These are phyloP conservation scores for Saururus chinensis DNA, from an alignment of 164 flowering plant genomes.

Conservation along the genomic window DNA sequence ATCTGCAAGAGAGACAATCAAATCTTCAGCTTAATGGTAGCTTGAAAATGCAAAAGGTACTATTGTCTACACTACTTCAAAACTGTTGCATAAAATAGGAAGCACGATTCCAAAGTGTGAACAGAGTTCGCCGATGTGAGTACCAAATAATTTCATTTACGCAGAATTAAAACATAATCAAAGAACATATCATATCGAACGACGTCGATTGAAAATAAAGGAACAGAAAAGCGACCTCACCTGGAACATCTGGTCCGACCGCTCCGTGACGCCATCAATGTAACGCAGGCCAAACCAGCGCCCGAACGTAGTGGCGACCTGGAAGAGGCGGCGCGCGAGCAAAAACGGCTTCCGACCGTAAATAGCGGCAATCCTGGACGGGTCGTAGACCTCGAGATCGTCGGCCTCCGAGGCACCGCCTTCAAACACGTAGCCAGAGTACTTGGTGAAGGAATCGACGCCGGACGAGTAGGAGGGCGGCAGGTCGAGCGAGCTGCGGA, in stretches of 20 bases:
- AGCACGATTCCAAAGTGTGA: too few relatives aligned
- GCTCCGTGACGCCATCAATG: conserved; percentile 36
- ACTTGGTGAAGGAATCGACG: conserved; percentile 59
- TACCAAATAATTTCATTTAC: too few relatives aligned
- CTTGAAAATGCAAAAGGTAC: too few relatives aligned
- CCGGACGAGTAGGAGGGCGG: too few relatives aligned
- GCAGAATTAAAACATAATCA: too few relatives aligned
- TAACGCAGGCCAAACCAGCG: conserved; percentile 61
- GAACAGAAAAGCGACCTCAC: too few relatives aligned
- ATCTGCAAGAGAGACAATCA: conserved; percentile 31
- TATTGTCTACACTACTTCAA: too few relatives aligned
- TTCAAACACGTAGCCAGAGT: conserved; percentile 78
- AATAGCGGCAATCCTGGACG: conserved; percentile 34
- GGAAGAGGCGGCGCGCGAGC: conserved; percentile 56
- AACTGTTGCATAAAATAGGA: too few relatives aligned
- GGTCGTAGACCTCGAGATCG: conserved; percentile 38
- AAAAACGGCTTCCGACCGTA: conserved; percentile 57
- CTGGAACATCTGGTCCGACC: conserved; percentile 72
- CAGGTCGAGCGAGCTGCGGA: too few relatives aligned
- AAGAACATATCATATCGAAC: too few relatives aligned
- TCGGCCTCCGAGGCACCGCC: conserved; percentile 45
- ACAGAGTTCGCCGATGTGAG: too few relatives aligned
- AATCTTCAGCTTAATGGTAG: background rate
- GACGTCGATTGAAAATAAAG: too few relatives aligned
- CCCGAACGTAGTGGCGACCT: conserved; percentile 55